Conservation (phyloP, 2,329 filamentous ascomycete genomes). For the Curvularia spicifera region DNA sequence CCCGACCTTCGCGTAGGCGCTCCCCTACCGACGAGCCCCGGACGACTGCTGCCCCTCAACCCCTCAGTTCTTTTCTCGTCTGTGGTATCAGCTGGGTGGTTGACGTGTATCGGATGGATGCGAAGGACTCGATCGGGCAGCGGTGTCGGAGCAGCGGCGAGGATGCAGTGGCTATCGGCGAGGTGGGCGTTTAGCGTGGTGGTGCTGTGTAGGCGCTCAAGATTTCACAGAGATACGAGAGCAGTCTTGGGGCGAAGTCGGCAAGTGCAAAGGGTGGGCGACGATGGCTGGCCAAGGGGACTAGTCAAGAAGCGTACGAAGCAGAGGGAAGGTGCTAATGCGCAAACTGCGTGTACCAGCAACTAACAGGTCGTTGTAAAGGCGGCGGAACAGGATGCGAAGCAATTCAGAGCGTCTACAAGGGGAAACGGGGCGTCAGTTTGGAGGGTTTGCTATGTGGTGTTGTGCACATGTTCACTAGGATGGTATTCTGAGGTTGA, state of each 20-base stretch:
- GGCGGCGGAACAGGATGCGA: not conserved
- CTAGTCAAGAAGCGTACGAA: slow-evolving; percentile 5
- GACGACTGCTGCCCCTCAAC: slow-evolving; percentile 18
- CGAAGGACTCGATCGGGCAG: slow-evolving; percentile 2
- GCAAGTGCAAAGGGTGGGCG: slow-evolving; percentile 2
- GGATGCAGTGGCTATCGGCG: not conserved
- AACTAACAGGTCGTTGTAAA: slow-evolving; percentile 6
- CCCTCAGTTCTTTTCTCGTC: not conserved
- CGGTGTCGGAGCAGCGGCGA: not conserved
- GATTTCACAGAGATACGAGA: not conserved
- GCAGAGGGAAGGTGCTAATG: slow-evolving; percentile 9
- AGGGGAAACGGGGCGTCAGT: not conserved
- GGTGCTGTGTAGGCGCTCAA: not conserved
- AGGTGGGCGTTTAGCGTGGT: not conserved
- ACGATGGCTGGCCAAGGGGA: slow-evolving; percentile 3
- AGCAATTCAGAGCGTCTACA: not conserved
- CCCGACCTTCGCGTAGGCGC: slow-evolving; percentile 22
- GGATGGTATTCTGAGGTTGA: slow-evolving; percentile 13
- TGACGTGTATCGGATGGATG: not conserved
- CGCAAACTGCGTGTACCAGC: slow-evolving; percentile 7
- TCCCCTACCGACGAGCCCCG: slow-evolving; percentile 23
- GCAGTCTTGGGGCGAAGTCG: not conserved
- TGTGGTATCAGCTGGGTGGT: not conserved
- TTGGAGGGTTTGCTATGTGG: slow-evolving; percentile 1
- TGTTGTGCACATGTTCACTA: slow-evolving; percentile 7